Conservation (phyloP, 2,329 filamentous ascomycete genomes). For the Pseudogymnoascus sp. region DNA sequence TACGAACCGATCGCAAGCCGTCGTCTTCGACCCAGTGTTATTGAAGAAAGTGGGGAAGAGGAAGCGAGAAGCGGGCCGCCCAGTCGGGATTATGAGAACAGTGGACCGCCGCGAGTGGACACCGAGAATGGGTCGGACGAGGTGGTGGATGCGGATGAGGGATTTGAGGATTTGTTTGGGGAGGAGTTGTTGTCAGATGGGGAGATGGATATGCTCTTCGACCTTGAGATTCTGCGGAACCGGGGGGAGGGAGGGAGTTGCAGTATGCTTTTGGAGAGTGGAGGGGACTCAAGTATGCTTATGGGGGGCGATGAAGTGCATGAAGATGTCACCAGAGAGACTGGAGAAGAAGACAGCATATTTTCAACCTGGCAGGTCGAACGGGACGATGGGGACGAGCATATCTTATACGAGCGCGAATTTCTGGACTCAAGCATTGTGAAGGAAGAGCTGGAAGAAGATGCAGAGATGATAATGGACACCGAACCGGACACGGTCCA, state of each 20-base stretch:
- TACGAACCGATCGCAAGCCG: constrained; percentile 10
- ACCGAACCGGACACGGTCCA: neutral
- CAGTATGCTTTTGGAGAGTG: neutral
- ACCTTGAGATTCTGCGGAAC: constrained; percentile 1
- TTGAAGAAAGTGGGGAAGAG: neutral
- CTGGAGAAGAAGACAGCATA: neutral
- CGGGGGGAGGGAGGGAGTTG: neutral
- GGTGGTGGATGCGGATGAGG: neutral
- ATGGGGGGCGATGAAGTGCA: neutral
- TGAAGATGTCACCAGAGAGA: neutral
- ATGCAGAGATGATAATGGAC: neutral
- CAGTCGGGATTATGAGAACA: neutral
- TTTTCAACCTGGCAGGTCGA: neutral
- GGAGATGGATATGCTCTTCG: constrained; percentile 6
- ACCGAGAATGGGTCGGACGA: neutral
- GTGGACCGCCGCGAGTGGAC: neutral
- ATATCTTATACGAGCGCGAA: neutral
- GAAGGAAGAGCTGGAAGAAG: neutral
- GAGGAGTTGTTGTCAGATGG: constrained; percentile 1
- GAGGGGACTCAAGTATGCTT: neutral
- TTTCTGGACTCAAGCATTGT: neutral
- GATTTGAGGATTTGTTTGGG: neutral
- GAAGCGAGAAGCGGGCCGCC: neutral
- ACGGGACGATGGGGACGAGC: neutral
- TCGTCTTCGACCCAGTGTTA: constrained; percentile 9